Evolutionary conservation across 768 basidiomycete species (phyloP).

Genomic region (Amanita jacksonii): DNA sequence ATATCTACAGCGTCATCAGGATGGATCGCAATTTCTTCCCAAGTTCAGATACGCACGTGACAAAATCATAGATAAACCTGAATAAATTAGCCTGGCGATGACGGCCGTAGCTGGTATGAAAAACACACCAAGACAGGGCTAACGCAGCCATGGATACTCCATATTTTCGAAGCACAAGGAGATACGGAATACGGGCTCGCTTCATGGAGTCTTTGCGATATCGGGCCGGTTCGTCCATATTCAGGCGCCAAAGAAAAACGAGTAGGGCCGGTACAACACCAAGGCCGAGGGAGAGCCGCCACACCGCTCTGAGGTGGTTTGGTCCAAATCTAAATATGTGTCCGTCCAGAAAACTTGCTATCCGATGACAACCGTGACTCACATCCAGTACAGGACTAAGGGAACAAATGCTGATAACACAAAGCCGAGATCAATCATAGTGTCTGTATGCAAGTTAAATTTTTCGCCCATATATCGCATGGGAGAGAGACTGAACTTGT

Average conservation of each 20-base stretch:
- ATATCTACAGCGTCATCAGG: constrained; percentile 31
- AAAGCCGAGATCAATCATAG: constrained; percentile 83
- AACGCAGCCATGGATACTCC: constrained; percentile 68
- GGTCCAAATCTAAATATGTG: constrained; percentile 52
- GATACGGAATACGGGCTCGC: constrained; percentile 61
- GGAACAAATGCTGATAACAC: constrained; percentile 76
- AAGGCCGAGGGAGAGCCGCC: constrained; percentile 80
- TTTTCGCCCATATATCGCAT: neutral
- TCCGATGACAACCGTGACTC: constrained; percentile 15
- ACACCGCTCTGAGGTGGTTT: constrained; percentile 76
- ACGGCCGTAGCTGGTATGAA: neutral
- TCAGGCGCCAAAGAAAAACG: constrained; percentile 82
- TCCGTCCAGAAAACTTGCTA: neutral
- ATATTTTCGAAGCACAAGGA: constrained; percentile 71
- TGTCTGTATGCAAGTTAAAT: constrained; percentile 31
- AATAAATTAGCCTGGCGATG: neutral
- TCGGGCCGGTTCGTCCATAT: constrained; percentile 70
- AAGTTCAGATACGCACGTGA: constrained; percentile 38
- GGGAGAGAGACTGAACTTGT: constrained; percentile 47
- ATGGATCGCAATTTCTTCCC: neutral
- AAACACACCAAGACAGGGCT: constrained; percentile 57
- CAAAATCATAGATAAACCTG: constrained; percentile 76
- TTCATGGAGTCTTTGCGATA: constrained; percentile 79
- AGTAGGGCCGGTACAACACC: constrained; percentile 72
- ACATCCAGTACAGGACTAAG: constrained; percentile 86